phyloP scores from a whole-genome alignment of 345 rosid species.

The Jatropha curcas region DNA sequence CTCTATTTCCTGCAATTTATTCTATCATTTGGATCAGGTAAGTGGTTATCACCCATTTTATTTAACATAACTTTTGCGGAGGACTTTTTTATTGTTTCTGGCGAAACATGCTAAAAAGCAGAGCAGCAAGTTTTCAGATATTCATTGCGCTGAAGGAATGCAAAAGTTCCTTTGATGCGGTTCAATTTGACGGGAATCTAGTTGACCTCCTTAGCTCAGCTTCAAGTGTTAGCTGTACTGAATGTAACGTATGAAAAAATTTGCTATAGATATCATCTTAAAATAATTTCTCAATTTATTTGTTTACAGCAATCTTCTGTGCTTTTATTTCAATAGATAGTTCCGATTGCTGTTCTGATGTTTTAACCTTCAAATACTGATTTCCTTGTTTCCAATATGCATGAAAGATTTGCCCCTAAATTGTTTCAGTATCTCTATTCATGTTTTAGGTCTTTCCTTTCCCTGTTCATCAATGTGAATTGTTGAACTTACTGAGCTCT shows the following conservation, averaged over 20 bases:
- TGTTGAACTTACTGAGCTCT: neutral
- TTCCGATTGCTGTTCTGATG: neutral
- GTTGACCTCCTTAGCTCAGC: conserved; percentile 61
- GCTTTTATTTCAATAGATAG: neutral
- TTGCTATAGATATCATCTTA: conserved; percentile 8
- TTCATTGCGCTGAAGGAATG: conserved; percentile 50
- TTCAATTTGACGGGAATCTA: conserved; percentile 56
- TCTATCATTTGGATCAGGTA: neutral
- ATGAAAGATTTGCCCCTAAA: neutral
- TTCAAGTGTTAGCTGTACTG: conserved; percentile 41
- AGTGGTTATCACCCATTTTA: neutral
- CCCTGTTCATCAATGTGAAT: neutral
- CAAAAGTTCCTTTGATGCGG: conserved; percentile 55
- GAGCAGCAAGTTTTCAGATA: conserved; percentile 40
- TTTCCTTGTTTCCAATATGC: neutral
- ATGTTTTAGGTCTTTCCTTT: neutral
- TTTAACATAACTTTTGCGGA: conserved; percentile 30
- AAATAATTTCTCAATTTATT: too few relatives aligned
- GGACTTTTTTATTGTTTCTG: conserved; percentile 55
- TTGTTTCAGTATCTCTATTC: neutral
- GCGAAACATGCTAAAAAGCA: conserved; percentile 45
- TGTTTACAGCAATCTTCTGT: too few relatives aligned
- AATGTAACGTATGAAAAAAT: conserved; percentile 35
- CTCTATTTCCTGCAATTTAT: neutral
- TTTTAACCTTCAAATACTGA: neutral